Conservation (phyloP, 1,284 basidiomycete genomes). For the Naganishia liquefaciens region DNA sequence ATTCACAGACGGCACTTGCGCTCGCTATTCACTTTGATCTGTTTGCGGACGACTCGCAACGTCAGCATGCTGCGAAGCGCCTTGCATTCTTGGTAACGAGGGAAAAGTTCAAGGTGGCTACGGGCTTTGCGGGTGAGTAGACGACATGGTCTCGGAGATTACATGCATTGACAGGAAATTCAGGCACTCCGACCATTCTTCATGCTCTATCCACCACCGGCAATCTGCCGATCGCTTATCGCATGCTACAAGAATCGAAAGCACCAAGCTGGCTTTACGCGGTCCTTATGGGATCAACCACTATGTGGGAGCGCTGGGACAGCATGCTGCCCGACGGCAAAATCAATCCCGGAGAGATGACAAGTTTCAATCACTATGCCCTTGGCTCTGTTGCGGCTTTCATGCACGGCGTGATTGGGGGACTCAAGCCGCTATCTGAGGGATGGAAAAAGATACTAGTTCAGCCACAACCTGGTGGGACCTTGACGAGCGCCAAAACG, state of each 20-base stretch:
- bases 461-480: conserved; percentile 46
- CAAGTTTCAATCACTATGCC: conserved; percentile 52
- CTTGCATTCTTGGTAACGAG: conserved; percentile 35
- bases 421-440: conserved; percentile 38
- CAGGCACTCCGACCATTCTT: conserved; percentile 45
- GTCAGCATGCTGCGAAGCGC: conserved; percentile 32
- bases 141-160: too few relatives aligned
- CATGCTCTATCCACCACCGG: conserved; percentile 39
- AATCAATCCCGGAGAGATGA: conserved; percentile 52
- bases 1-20: conserved; percentile 38
- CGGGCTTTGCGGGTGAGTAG: conserved; percentile 39
- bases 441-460: conserved; percentile 43
- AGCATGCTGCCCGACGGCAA: conserved; percentile 42
- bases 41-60: conserved; percentile 22
- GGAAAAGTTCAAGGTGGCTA: conserved; percentile 39
- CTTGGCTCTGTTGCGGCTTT: conserved; percentile 47
- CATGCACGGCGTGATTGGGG: conserved; percentile 45
- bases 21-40: conserved; percentile 38
- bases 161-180: not conserved
- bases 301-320: conserved; percentile 51
- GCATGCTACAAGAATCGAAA: conserved; percentile 50
- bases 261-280: conserved; percentile 47
- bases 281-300: conserved; percentile 49
- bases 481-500: conserved; percentile 40
- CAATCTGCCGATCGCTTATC: conserved; percentile 42